phyloP scores from a whole-genome alignment of 208 protist genomes.

The Leishmania tropica region DNA sequence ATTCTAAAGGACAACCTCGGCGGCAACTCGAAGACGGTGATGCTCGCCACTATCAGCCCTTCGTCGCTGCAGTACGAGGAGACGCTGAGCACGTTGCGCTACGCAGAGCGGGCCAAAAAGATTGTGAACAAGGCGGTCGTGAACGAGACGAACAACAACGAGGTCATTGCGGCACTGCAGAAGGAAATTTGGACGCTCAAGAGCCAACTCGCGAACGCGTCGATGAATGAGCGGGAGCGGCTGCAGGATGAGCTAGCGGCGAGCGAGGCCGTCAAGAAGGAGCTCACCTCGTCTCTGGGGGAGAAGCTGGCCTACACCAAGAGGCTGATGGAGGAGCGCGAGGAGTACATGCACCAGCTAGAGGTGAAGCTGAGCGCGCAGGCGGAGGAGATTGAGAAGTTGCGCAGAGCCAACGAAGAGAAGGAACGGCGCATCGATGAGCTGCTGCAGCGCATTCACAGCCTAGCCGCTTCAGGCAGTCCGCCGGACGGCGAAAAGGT shows the following conservation, averaged over 20 bases:
- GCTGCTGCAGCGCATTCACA: constrained; percentile 55
- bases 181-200: constrained; percentile 68
- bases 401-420: constrained; percentile 58
- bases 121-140: constrained; percentile 89
- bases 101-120: constrained; percentile 86
- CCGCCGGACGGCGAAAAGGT: constrained; percentile 25
- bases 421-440: constrained; percentile 72
- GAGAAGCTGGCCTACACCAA: constrained; percentile 73
- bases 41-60: constrained; percentile 84
- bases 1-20: constrained; percentile 83
- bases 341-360: constrained; percentile 68
- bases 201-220: constrained; percentile 52
- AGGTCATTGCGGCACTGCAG: constrained; percentile 71
- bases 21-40: constrained; percentile 59
- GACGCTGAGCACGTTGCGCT: constrained; percentile 80
- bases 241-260: constrained; percentile 68
- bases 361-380: constrained; percentile 57
- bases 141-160: constrained; percentile 89
- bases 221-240: constrained; percentile 45
- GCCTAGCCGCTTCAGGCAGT: constrained; percentile 21
- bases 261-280: constrained; percentile 72
- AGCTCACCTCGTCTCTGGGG: constrained; percentile 66
- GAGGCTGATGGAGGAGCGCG: constrained; percentile 70
- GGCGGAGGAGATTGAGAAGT: constrained; percentile 53
- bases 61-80: constrained; percentile 57